Base-by-base conservation (phyloP, 345 rosid genomes). In the Pseudoturritis turrita region DNA sequence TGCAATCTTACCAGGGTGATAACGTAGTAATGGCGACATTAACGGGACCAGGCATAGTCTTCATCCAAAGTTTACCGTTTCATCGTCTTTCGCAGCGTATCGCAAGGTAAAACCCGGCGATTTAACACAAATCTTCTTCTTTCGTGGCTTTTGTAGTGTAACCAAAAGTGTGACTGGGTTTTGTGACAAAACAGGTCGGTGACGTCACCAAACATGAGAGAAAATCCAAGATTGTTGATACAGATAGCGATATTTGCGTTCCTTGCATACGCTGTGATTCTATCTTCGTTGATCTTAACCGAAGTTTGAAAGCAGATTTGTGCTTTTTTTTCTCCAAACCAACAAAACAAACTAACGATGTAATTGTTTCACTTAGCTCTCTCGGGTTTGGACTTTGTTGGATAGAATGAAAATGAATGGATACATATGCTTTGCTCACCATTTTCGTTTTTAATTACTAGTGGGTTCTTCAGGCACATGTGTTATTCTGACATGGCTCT, bases 131-230 rank as follows among this genome's bases (percentile, higher is more conserved):
- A n/a, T 58, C 60, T 57, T 18, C 26, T 37, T 33, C 36, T 15
- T 9, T 47, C 21, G 56, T 64, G 29, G 28, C 10, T 26, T 36
- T 61, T 28, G 31, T 33, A 29, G 62, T 62, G 39, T 52, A 52
- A 43, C 10, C 10, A 3, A 1, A 15, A 25, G n/a, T 9, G 40
- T 8, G 31, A 46, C 2, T 18, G 13, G 13, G 58, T 57, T 37
- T 21, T 35, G 43, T 49, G 74, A 19, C 77, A 75, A n/a, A n/a
- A 71, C 94, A 95, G 98, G 86, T 88, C 99, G 22, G 98, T 95
- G 46, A 85, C 98, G 40, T 89, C 98, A 28, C 98, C 98, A 37
- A 95, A 95, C 89, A 86, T 92, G 96, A 88, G 98, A 78, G 99
- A 95, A 74, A 92, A 92, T 78, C 98, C 96, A 18, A 92, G 86